Evolutionary conservation across 1,139 yeast species (phyloP).

Genomic region (Pneumocystis sp.): DNA sequence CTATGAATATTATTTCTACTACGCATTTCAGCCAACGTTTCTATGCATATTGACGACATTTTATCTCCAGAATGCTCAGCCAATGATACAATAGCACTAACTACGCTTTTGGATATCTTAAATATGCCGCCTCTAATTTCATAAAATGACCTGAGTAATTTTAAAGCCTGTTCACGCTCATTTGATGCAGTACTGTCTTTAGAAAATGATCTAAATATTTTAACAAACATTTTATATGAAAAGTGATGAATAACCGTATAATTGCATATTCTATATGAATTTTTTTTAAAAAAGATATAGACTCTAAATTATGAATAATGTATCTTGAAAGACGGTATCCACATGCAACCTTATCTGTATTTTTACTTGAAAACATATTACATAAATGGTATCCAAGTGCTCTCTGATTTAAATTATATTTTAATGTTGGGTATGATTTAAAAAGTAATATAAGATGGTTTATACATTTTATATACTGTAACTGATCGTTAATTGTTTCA

Average conservation of each 20-base stretch:
- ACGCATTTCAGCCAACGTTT: slow-evolving; percentile 54
- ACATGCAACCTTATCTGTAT: slow-evolving; percentile 48
- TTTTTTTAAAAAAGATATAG: slow-evolving; percentile 32
- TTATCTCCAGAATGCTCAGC: slow-evolving; percentile 49
- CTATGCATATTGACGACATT: slow-evolving; percentile 41
- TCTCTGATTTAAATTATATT: slow-evolving; percentile 48
- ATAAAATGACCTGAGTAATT: slow-evolving; percentile 48
- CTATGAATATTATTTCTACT: not conserved
- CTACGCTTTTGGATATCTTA: slow-evolving; percentile 47
- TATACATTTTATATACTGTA: slow-evolving; percentile 40
- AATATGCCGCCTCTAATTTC: slow-evolving; percentile 43
- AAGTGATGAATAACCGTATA: slow-evolving; percentile 48
- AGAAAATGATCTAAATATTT: not conserved
- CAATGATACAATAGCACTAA: slow-evolving; percentile 58
- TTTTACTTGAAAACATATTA: not conserved
- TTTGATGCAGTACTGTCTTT: not conserved
- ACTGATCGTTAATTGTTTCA: slow-evolving; percentile 32
- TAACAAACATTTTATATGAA: slow-evolving; percentile 29
- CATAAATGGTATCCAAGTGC: slow-evolving; percentile 27
- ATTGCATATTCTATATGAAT: slow-evolving; percentile 48
- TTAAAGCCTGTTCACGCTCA: slow-evolving; percentile 70
- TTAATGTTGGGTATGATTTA: slow-evolving; percentile 44
- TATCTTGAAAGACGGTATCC: slow-evolving; percentile 64
- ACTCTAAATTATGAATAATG: slow-evolving; percentile 40
- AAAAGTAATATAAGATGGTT: slow-evolving; percentile 48